A percentile compares a stretch with the other conserved stretches of the same genome.
Conservation (phyloP, 805 yeast species). For the Metschnikowia matae region DNA sequence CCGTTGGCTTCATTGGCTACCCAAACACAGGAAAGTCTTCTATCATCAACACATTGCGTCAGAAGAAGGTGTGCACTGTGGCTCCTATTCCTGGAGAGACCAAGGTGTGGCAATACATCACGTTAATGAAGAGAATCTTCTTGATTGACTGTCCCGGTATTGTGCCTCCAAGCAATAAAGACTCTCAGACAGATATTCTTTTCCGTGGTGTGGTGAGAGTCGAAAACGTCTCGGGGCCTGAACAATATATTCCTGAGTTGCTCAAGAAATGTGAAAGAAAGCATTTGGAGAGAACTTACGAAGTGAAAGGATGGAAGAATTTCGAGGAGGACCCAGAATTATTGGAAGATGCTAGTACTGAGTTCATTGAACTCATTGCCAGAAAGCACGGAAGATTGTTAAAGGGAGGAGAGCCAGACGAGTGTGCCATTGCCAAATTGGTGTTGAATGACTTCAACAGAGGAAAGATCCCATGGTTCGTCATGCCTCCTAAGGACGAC, state of each 20-base stretch:
- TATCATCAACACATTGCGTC: constrained; percentile 86
- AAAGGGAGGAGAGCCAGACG: constrained; percentile 98
- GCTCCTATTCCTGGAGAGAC: constrained; percentile 99
- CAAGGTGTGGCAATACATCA: constrained; percentile 97
- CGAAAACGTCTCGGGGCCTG: constrained; percentile 95
- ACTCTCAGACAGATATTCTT: constrained; percentile 84
- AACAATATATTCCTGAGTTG: constrained; percentile 88
- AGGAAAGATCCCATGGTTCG: constrained; percentile 98
- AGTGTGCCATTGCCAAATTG: constrained; percentile 84
- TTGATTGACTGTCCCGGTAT: constrained; percentile 98
- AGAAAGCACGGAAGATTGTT: constrained; percentile 88
- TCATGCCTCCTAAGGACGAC: constrained; percentile 80
- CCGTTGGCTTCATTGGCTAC: constrained; percentile 96
- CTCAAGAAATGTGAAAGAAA: constrained; percentile 79
- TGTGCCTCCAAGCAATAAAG: constrained; percentile 91
- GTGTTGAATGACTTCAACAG: constrained; percentile 92
- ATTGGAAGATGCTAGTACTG: constrained; percentile 44
- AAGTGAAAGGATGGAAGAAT: constrained; percentile 79
- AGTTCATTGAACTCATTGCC: constrained; percentile 86
- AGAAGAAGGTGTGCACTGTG: constrained; percentile 92
- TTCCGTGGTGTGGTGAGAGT: constrained; percentile 98
- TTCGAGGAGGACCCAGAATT: constrained; percentile 46
- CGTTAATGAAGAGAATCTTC: constrained; percentile 92
- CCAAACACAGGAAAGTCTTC: constrained; percentile 99
- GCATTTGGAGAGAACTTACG: constrained; percentile 94